These are phyloP conservation scores for Plenodomus biglobosus DNA, from an alignment of 2,329 filamentous ascomycete genomes.

Conservation along the genomic window DNA sequence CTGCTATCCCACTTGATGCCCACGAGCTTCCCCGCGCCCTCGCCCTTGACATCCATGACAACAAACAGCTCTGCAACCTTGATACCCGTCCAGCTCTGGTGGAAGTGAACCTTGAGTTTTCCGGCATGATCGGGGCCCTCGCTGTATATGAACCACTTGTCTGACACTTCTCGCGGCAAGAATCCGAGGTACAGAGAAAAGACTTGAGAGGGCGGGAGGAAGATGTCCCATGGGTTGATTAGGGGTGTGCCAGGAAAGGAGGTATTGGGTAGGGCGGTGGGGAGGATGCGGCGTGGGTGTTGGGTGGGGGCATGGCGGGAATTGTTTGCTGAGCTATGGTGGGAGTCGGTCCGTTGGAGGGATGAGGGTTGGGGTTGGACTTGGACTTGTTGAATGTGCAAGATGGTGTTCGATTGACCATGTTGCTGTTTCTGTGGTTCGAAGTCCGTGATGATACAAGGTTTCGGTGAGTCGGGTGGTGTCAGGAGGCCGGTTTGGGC, in stretches of 20 bases:
- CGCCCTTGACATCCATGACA: constrained; percentile 38
- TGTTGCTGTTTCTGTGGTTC: constrained; percentile 1
- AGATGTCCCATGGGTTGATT: constrained; percentile 36
- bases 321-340: neutral
- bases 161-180: constrained; percentile 23
- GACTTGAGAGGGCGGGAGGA: constrained; percentile 34
- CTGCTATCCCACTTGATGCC: constrained; percentile 40
- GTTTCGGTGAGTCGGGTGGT: constrained; percentile 12
- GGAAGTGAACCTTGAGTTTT: constrained; percentile 42
- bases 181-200: constrained; percentile 35
- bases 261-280: constrained; percentile 18
- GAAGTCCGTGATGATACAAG: constrained; percentile 3
- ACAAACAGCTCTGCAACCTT: constrained; percentile 42
- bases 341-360: constrained; percentile 1
- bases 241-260: constrained; percentile 21
- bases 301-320: neutral
- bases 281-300: constrained; percentile 11
- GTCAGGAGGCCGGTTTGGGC: constrained; percentile 7
- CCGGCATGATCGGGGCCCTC: constrained; percentile 37
- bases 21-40: constrained; percentile 39
- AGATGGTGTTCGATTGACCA: constrained; percentile 2
- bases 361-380: constrained; percentile 6
- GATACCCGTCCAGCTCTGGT: constrained; percentile 34
- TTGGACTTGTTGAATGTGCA: constrained; percentile 11
- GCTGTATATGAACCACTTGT: constrained; percentile 41